Base-by-base conservation (phyloP, 192 early-diverging fungal genomes). In the Tieghemiomyces parasiticus region DNA sequence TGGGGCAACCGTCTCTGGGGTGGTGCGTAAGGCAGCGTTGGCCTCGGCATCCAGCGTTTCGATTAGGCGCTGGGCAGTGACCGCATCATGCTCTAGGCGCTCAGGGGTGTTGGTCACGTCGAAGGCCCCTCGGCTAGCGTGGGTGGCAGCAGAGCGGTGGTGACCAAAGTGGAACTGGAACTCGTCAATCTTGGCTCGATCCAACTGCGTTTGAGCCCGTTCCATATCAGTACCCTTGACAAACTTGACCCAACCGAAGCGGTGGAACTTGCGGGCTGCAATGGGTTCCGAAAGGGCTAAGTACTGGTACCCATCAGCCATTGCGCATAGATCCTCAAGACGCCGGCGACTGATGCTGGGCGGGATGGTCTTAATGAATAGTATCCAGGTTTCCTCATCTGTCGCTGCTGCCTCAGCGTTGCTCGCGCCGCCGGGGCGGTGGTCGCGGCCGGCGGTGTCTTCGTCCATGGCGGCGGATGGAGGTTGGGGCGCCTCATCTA, bases 231-330 rank as follows among this genome's bases (percentile, higher is more conserved):
- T 87, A 24, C 83, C 90, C 29, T 86, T 73, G 51, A 84, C 78
- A 63, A 96, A 95, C 25, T 84, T 78, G 61, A 91, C 83, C 95
- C 95, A 97, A 13, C 91, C 95, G 60, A 92, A 77, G 19, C 95
- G 85, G 67, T 86, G 79, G 69, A 86, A 87, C 61, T 89, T 83
- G 67, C 89, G 88, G 64, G 79, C 74, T 32, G 87, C 79, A 24
- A 80, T 80, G 2, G 95, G 93, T 60, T 94, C 93, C 16, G 87
- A 87, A 6, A 97, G 67, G 13, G 86, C 82, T 32, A 95, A 71
- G 69, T 86, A 84, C 62, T 87, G 75, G 72, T 86, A 97, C 0
- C 94, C 92, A 19, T 79, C 69, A n/a, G 84, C 72, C 29, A 80
- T 71, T 49, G 78, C 28, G 35, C 74, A 68, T 67, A 88, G 80